Evolutionary conservation across 225 moss, liverwort and hornwort genomes (phyloP).

Genomic region (Marchantia polymorpha): DNA sequence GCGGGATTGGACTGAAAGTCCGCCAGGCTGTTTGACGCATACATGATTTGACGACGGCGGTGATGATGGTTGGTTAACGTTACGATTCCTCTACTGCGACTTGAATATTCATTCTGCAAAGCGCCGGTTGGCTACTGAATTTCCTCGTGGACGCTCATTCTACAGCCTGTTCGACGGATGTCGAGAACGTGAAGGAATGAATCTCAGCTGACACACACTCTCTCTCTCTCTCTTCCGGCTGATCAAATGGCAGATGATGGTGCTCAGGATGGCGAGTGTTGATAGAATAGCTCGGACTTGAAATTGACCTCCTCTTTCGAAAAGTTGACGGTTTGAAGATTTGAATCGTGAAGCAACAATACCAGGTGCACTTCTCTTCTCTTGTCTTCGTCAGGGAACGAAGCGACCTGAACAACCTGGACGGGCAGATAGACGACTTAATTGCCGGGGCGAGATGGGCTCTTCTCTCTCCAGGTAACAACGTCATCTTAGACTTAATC

Average conservation of each 20-base stretch:
- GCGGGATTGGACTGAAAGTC: slow-evolving; percentile 1
- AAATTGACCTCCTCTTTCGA: not conserved
- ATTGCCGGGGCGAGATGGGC: not conserved
- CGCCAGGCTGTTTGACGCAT: not conserved
- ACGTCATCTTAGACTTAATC: not conserved
- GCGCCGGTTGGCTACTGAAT: too few species aligned
- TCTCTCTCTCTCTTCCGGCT: not conserved
- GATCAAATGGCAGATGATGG: not conserved
- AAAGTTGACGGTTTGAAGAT: too few species aligned
- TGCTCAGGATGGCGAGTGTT: not conserved
- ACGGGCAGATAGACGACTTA: not conserved
- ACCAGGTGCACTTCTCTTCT: not conserved
- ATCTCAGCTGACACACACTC: not conserved
- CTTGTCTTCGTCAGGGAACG: not conserved
- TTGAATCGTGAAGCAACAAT: not conserved
- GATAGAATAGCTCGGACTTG: not conserved
- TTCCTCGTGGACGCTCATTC: not conserved
- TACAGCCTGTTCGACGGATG: not conserved
- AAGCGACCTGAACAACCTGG: not conserved
- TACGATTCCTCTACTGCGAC: not conserved
- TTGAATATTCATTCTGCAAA: not conserved
- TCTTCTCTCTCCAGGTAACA: not conserved
- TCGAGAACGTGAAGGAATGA: not conserved
- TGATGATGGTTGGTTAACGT: not conserved
- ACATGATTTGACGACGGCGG: not conserved